A percentile compares a stretch with the other conserved stretches of the same genome.
phyloP scores from a whole-genome alignment of 345 rosid genomes.

The Gossypium anomalum region DNA sequence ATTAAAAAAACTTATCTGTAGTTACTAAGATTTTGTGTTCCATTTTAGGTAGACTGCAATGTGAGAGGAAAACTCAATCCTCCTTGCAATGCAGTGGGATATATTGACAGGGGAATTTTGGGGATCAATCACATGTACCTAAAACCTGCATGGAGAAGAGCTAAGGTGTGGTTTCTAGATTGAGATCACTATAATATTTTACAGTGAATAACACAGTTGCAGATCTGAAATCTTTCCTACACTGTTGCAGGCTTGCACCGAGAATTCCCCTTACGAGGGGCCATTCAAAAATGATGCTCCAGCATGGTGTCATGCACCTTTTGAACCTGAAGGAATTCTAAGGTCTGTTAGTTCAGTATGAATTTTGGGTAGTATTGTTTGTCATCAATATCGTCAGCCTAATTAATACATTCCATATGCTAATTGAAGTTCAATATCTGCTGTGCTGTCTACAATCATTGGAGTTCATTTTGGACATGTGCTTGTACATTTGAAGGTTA shows the following conservation, averaged over 20 bases:
- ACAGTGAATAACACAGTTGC: not conserved
- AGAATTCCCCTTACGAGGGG: constrained; percentile 57
- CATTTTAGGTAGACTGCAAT: constrained; percentile 61
- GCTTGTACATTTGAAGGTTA: constrained; percentile 64
- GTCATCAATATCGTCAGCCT: not conserved
- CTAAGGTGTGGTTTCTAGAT: constrained; percentile 46
- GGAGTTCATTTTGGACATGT: constrained; percentile 88
- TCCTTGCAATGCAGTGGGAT: constrained; percentile 88
- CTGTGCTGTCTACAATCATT: constrained; percentile 67
- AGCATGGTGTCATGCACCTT: constrained; percentile 85
- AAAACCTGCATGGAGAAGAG: constrained; percentile 89
- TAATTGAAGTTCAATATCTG: constrained; percentile 68
- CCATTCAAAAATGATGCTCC: constrained; percentile 56
- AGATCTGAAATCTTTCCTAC: constrained; percentile 14
- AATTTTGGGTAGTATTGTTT: not conserved
- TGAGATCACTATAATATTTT: constrained; percentile 14
- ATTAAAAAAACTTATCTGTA: not conserved
- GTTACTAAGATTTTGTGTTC: not conserved
- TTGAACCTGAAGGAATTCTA: constrained; percentile 89
- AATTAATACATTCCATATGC: not conserved
- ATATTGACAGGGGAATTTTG: constrained; percentile 61
- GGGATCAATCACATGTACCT: constrained; percentile 74
- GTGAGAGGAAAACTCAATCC: constrained; percentile 76
- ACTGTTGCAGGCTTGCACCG: constrained; percentile 67
- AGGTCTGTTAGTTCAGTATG: constrained; percentile 36